Evolutionary conservation across 441 rosid species (phyloP).

Genomic region (Melastoma candidum): DNA sequence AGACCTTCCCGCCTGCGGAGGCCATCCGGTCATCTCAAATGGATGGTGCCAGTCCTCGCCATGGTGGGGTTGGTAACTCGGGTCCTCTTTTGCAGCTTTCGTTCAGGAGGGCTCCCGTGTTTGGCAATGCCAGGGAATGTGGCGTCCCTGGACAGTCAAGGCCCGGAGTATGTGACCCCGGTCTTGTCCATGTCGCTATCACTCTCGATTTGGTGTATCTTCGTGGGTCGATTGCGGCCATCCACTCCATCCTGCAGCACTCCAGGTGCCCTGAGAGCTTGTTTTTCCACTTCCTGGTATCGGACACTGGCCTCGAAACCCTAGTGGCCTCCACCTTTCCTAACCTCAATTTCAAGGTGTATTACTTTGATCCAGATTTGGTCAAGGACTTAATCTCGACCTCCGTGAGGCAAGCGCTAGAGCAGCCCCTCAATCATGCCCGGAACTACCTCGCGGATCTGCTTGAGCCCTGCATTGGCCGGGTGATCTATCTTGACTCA

Average conservation of each 20-base stretch:
- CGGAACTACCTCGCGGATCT: constrained; percentile 7
- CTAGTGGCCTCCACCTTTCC: no score
- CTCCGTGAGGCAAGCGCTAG: constrained; percentile 7
- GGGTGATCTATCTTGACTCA: constrained; percentile 7
- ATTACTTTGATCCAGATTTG: not conserved
- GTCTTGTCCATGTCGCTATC: constrained; percentile 8
- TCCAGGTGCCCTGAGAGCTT: constrained; percentile 7
- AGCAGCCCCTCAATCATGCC: constrained; percentile 7
- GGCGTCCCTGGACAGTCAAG: not conserved
- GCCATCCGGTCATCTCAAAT: not conserved
- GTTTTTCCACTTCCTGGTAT: constrained; percentile 7
- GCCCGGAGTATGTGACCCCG: constrained; percentile 5
- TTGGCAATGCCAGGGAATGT: constrained; percentile 5
- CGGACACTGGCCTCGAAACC: constrained; percentile 1
- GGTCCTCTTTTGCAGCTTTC: not conserved
- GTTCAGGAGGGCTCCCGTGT: constrained; percentile 3
- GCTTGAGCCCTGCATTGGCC: constrained; percentile 8
- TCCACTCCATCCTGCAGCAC: constrained; percentile 4
- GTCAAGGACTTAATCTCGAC: constrained; percentile 5
- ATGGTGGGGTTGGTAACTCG: no score
- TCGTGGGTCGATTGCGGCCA: not conserved
- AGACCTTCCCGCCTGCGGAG: constrained; percentile 10
- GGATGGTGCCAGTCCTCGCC: no score
- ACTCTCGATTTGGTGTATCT: constrained; percentile 3
- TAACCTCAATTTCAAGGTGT: no score